Evolutionary conservation across 2,329 filamentous ascomycete species (phyloP).

Genomic region (Fusarium transvaalense): DNA sequence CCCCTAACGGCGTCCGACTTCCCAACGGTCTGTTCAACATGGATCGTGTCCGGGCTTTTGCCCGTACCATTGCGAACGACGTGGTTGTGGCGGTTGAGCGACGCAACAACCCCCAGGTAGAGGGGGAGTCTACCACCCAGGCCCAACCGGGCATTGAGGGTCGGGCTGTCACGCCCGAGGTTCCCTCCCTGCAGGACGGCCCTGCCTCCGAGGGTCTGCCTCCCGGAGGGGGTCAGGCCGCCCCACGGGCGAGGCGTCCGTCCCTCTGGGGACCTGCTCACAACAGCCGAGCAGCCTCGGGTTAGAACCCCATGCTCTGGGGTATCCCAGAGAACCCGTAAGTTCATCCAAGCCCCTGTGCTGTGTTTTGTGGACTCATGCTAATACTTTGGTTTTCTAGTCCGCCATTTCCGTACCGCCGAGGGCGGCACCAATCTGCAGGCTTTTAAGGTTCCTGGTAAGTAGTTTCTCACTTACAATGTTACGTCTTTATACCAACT

Average conservation of each 20-base stretch:
- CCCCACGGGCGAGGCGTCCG: constrained; percentile 44
- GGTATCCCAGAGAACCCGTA: neutral
- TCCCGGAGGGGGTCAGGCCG: constrained; percentile 15
- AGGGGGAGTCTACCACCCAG: neutral
- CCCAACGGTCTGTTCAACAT: constrained; percentile 59
- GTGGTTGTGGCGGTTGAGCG: neutral
- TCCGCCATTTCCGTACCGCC: neutral
- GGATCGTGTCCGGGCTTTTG: constrained; percentile 57
- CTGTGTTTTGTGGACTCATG: neutral
- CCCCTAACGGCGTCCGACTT: constrained; percentile 49
- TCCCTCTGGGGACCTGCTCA: neutral
- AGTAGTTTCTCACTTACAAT: neutral
- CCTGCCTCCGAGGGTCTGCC: neutral
- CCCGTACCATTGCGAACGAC: neutral
- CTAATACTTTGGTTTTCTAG: neutral
- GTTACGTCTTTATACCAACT: neutral
- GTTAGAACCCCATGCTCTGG: constrained; percentile 2
- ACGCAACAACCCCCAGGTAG: neutral
- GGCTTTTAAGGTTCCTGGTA: neutral
- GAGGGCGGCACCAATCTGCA: neutral
- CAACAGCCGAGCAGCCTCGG: constrained; percentile 3
- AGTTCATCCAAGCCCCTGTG: neutral
- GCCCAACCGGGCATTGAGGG: neutral
- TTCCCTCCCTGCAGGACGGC: neutral
- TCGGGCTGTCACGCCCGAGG: neutral